A percentile compares a stretch with the other conserved stretches of the same genome.
Conservation (phyloP, 1,284 basidiomycete species). For the Puccinia novopanici region DNA sequence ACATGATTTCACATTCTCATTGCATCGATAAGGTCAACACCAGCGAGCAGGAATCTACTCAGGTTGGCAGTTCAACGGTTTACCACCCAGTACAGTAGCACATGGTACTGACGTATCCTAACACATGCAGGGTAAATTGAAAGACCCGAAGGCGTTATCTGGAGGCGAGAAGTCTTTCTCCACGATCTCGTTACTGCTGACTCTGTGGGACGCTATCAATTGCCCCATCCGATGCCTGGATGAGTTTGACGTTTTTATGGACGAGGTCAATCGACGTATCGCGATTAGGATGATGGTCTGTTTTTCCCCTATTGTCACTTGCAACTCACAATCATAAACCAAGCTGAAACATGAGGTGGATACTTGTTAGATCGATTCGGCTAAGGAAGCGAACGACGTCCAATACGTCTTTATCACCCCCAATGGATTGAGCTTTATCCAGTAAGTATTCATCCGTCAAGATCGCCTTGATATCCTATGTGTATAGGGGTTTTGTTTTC, state of each 20-base stretch:
- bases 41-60: slow-evolving; percentile 36
- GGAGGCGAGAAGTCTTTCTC: slow-evolving; percentile 97
- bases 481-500: neutral
- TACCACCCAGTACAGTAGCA: slow-evolving; percentile 49
- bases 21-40: slow-evolving; percentile 32
- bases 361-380: slow-evolving; percentile 69
- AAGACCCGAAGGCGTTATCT: slow-evolving; percentile 63
- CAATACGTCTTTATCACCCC: slow-evolving; percentile 92
- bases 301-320: neutral
- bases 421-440: slow-evolving; percentile 56
- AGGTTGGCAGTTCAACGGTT: slow-evolving; percentile 28
- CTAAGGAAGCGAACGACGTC: slow-evolving; percentile 76
- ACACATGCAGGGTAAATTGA: slow-evolving; percentile 10
- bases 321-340: neutral
- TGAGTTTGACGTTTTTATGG: slow-evolving; percentile 84
- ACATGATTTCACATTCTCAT: neutral
- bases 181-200: slow-evolving; percentile 86
- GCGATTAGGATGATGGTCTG: slow-evolving; percentile 79
- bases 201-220: slow-evolving; percentile 91
- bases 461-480: neutral
- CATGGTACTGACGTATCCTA: neutral
- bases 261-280: slow-evolving; percentile 84
- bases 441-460: slow-evolving; percentile 3
- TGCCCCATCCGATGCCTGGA: slow-evolving; percentile 93
- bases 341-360: neutral